phyloP scores from a whole-genome alignment of 225 moss, liverwort and hornwort species.

The Sphagnum contortum region DNA sequence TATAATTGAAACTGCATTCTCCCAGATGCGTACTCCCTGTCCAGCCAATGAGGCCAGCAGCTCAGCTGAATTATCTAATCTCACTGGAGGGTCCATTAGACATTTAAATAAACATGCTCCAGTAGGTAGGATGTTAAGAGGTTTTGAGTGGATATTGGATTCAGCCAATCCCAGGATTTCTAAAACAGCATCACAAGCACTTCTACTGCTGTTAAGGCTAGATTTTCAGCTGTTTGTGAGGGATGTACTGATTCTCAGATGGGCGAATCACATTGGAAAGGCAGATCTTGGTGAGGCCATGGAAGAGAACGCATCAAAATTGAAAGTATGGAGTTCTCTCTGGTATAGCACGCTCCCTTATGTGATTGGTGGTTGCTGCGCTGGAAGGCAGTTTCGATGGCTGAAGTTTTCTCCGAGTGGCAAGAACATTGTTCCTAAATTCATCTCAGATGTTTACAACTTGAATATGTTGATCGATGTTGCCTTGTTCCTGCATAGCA shows the following conservation, averaged over 20 bases:
- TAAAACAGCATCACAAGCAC: too few relatives aligned
- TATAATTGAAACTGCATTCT: background rate
- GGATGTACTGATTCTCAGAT: background rate
- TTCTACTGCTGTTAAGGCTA: slow-evolving; percentile 1
- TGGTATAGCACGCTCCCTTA: background rate
- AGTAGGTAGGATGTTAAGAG: background rate
- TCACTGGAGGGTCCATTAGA: background rate
- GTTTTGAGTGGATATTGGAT: background rate
- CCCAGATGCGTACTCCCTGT: background rate
- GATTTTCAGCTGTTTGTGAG: slow-evolving; percentile 2
- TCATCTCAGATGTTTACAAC: background rate
- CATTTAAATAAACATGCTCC: background rate
- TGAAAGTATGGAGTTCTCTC: background rate
- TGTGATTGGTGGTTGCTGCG: slow-evolving; percentile 1
- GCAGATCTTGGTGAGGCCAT: background rate
- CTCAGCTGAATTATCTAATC: too few relatives aligned
- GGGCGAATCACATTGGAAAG: background rate
- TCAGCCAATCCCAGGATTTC: too few relatives aligned
- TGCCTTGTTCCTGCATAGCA: background rate
- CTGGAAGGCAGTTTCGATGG: background rate
- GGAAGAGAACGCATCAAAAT: background rate
- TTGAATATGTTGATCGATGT: background rate
- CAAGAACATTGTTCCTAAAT: background rate
- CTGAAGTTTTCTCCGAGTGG: background rate
- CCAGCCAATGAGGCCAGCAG: too few relatives aligned